Evolutionary conservation across 2,329 filamentous ascomycete species (phyloP).

Genomic region (Penicillium sp.): DNA sequence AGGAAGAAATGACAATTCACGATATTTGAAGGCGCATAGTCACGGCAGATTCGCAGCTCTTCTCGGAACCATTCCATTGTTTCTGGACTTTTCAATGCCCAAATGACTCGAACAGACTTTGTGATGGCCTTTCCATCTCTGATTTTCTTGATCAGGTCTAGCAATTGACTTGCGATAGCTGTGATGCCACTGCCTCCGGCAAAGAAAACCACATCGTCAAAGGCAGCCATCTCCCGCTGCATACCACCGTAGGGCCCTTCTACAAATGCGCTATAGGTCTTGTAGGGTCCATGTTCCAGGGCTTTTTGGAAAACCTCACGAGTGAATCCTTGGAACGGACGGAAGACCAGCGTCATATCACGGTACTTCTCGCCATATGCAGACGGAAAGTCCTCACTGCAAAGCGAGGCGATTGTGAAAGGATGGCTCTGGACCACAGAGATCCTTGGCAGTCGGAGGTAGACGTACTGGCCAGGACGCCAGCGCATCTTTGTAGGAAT

Average conservation of each 20-base stretch:
- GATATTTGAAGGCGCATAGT: constrained; percentile 82
- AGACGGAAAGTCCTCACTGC: constrained; percentile 89
- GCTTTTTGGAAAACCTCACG: constrained; percentile 79
- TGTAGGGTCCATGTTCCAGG: constrained; percentile 81
- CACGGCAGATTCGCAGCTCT: constrained; percentile 86
- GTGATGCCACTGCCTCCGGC: constrained; percentile 95
- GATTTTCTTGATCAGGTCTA: constrained; percentile 96
- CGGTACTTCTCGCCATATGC: constrained; percentile 85
- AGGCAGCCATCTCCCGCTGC: constrained; percentile 84
- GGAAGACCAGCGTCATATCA: constrained; percentile 88
- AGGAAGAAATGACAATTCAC: constrained; percentile 95
- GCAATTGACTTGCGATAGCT: constrained; percentile 83
- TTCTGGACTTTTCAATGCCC: constrained; percentile 86
- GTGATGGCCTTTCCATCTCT: constrained; percentile 92
- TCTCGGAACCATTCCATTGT: constrained; percentile 98
- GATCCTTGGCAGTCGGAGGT: constrained; percentile 90
- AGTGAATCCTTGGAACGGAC: constrained; percentile 89
- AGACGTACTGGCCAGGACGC: constrained; percentile 93
- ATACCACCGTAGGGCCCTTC: constrained; percentile 96
- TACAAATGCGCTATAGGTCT: constrained; percentile 88
- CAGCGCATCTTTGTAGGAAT: constrained; percentile 91
- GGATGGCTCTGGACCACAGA: constrained; percentile 90
- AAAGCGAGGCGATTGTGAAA: constrained; percentile 91
- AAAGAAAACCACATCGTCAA: constrained; percentile 90
- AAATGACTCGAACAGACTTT: constrained; percentile 86